Conservation (phyloP, 202 grass and related monocot genomes). For the Schoenoplectus triqueter region DNA sequence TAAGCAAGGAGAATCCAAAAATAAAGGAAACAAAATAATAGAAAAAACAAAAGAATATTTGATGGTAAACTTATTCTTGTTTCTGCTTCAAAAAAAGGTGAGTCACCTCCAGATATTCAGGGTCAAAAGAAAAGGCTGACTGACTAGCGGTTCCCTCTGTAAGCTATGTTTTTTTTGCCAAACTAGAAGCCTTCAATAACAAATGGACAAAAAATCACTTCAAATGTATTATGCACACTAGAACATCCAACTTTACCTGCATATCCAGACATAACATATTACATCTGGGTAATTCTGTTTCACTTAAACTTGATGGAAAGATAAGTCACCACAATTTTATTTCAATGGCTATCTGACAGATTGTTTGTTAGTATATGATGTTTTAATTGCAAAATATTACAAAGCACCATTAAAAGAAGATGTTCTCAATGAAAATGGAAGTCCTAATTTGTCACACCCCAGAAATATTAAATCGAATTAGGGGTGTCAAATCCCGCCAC, state of each 20-base stretch:
- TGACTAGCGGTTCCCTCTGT: slow-evolving; percentile 37
- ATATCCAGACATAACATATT: neutral
- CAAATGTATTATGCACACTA: neutral
- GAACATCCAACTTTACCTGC: neutral
- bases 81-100: neutral
- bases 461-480: too few species aligned
- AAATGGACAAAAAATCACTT: neutral
- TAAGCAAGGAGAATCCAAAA: neutral
- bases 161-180: slow-evolving; percentile 67
- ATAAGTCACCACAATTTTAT: neutral
- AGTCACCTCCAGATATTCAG: slow-evolving; percentile 79
- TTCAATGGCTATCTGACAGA: neutral
- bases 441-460: too few species aligned
- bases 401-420: neutral
- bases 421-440: too few species aligned
- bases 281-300: neutral
- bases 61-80: slow-evolving; percentile 17
- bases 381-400: neutral
- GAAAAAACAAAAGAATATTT: neutral
- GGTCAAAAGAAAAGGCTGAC: slow-evolving; percentile 65
- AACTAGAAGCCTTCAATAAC: slow-evolving; percentile 67
- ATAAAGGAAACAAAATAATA: neutral
- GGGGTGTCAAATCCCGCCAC: too few species aligned
- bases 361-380: slow-evolving; percentile 10
- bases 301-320: neutral